Conservation (phyloP, 2,329 filamentous ascomycete species). For the Mariannaea sp. region DNA sequence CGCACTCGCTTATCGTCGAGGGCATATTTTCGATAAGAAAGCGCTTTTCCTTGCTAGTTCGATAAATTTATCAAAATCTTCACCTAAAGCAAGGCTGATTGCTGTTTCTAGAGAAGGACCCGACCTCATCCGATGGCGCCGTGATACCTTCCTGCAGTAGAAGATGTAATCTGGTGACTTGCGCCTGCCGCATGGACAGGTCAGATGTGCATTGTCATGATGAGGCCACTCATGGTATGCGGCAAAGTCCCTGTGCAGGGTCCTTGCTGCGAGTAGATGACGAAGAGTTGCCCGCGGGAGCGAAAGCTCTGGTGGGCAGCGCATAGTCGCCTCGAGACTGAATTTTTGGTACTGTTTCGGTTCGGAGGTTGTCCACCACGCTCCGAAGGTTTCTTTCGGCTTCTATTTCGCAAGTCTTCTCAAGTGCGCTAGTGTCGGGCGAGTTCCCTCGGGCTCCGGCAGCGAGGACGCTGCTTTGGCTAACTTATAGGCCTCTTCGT, state of each 20-base stretch:
- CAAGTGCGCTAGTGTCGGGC: too few species aligned
- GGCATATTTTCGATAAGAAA: too few species aligned
- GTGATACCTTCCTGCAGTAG: background rate
- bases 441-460: too few species aligned
- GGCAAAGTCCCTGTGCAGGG: too few species aligned
- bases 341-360: background rate
- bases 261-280: too few species aligned
- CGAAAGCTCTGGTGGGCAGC: too few species aligned
- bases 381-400: background rate
- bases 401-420: background rate
- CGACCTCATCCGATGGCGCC: background rate
- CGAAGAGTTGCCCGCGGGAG: too few species aligned
- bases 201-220: background rate
- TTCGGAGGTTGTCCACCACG: background rate
- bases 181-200: too few species aligned
- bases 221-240: background rate
- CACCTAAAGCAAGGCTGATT: background rate
- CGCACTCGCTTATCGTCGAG: too few species aligned
- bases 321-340: background rate
- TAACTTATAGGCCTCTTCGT: constrained; percentile 25
- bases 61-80: background rate
- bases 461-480: too few species aligned
- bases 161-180: background rate
- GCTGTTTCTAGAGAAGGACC: background rate
- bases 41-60: background rate